These are phyloP conservation scores for Pythium aristosporum DNA, from an alignment of 352 stramenopile species.

Conservation along the genomic window DNA sequence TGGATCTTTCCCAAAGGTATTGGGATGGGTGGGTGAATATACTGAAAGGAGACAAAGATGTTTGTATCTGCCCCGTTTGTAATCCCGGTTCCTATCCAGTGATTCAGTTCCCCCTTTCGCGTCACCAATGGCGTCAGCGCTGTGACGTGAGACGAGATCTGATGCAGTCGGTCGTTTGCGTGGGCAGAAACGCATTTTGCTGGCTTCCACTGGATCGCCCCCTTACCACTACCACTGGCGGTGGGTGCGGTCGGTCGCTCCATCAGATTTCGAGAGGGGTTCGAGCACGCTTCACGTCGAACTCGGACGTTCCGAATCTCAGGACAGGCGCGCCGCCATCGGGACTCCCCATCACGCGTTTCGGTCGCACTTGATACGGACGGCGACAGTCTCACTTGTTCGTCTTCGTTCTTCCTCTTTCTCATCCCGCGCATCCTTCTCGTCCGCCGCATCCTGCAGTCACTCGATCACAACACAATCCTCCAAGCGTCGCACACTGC, in stretches of 20 bases:
- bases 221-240: not conserved
- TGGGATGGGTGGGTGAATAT: not conserved
- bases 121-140: not conserved
- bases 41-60: not conserved
- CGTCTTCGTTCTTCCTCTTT: not conserved
- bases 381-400: not conserved
- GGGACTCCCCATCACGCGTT: not conserved
- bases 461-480: not conserved
- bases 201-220: not conserved
- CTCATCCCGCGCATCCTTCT: not conserved
- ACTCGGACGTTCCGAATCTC: constrained; percentile 5
- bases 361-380: too few species aligned
- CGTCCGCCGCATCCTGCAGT: too few species aligned
- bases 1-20: too few species aligned
- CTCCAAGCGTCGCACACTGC: not conserved
- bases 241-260: too few species aligned
- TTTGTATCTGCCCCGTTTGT: too few species aligned
- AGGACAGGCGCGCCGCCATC: constrained; percentile 6
- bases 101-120: constrained; percentile 2
- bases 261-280: too few species aligned
- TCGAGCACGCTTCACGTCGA: too few species aligned
- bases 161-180: constrained; percentile 6
- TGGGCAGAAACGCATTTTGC: constrained; percentile 4
- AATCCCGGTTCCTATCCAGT: not conserved
- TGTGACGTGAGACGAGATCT: constrained; percentile 9